Evolutionary conservation across 169 alveolate species (phyloP).

Genomic region (Plasmodium knowlesi): DNA sequence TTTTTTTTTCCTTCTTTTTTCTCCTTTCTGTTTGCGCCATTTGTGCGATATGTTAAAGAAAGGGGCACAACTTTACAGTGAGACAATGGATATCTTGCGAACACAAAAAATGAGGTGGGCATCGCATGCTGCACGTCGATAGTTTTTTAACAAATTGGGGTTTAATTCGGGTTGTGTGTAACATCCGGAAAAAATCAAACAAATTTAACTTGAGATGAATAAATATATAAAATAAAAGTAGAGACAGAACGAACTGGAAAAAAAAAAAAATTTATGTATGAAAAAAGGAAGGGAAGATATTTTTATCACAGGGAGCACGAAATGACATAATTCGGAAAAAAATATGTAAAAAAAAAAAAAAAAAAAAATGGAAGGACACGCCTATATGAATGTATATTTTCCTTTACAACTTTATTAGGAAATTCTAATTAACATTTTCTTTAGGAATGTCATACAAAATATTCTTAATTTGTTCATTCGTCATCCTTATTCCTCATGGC

Average conservation of each 20-base stretch:
- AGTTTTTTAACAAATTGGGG: neutral
- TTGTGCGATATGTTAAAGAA: neutral
- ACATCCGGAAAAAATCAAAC: neutral
- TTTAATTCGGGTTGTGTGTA: neutral
- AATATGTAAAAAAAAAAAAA: neutral
- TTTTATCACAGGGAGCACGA: neutral
- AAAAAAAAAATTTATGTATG: neutral
- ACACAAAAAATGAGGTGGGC: neutral
- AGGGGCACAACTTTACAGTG: neutral
- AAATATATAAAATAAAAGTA: neutral
- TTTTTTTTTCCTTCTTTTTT: neutral
- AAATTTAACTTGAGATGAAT: neutral
- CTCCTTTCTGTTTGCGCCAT: neutral
- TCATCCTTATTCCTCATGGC: neutral
- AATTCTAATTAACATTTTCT: neutral
- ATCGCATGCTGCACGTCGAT: neutral
- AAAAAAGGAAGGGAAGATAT: too few relatives aligned
- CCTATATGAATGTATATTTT: neutral
- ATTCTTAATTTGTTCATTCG: neutral
- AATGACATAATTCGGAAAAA: too few relatives aligned
- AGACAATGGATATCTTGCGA: neutral
- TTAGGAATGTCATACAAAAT: neutral
- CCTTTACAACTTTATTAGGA: neutral
- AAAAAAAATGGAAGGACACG: neutral
- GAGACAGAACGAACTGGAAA: neutral